Evolutionary conservation across 108 stramenopile species (phyloP), one percentile per base, ranked within the genome.

Genomic region (Craspedostauros australis): DNA sequence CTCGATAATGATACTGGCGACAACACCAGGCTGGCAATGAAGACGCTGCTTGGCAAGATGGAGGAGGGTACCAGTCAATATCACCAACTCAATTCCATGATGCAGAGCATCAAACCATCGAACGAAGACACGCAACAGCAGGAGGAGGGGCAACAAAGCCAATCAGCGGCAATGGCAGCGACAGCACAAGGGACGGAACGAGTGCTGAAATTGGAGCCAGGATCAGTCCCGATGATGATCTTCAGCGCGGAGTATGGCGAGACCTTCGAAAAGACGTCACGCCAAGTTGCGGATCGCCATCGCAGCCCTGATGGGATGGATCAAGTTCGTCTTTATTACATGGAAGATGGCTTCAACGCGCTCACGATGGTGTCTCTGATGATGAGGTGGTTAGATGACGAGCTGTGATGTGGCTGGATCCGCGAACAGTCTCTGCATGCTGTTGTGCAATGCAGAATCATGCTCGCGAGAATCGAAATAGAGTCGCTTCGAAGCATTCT

Each of bases 171-270:
- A 14, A 50, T 37, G 19, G 19, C 28, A 15, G 19, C 5, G 7
- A n/a, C 9, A 21, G 29, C 15, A 16, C 30, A 21, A 14, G 25
- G 2, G 24, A 51, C 42, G 41, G 37, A 54, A 0, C 39, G 33
- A 39, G n/a, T 37, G 14, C 50, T 80, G 15, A 33, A 62, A 42
- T 41, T 80, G 26, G 79, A 80, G 46, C 57, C 79, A 6, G 75
- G 75, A 36, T 22, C 70, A 2, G 66, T 80, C 30, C 79, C 79
- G n/a, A 76, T 80, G 71, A 34, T 76, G 36, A 59, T 75, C 5
- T 5, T 75, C 0, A 29, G 42, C 12, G 57, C 64, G n/a, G 50
- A 6, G 11, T 6, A 28, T 4, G 22, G 33, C 12, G 19, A 29
- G 6, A 32, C 43, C 8, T 38, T 26, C 23, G 19, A 25, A 2